Evolutionary conservation across 805 yeast genomes (phyloP).

Genomic region (Candida sithepensis): DNA sequence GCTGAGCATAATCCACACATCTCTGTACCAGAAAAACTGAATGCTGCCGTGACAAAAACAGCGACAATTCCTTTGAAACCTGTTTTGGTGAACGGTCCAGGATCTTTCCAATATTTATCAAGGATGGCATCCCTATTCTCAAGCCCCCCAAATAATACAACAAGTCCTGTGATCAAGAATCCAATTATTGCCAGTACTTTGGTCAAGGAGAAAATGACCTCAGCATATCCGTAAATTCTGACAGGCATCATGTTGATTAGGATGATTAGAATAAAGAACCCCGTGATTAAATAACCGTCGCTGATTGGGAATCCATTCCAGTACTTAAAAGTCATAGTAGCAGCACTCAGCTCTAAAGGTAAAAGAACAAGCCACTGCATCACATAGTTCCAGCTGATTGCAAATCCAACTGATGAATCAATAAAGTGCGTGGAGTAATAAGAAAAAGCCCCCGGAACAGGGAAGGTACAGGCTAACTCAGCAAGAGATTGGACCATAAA

Average conservation of each 20-base stretch:
- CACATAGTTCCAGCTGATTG: conserved; percentile 56
- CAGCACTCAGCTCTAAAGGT: conserved; percentile 52
- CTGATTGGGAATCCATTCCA: conserved; percentile 41
- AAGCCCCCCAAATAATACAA: conserved; percentile 46
- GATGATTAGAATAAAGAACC: conserved; percentile 47
- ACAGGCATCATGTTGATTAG: conserved; percentile 52
- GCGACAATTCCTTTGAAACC: conserved; percentile 53
- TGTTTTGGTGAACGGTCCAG: conserved; percentile 36
- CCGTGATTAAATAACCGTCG: conserved; percentile 49
- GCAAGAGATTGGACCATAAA: conserved; percentile 60
- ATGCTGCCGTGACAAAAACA: conserved; percentile 53
- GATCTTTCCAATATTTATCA: conserved; percentile 43
- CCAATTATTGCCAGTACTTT: conserved; percentile 49
- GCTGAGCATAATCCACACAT: conserved; percentile 49
- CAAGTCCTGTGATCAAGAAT: conserved; percentile 51
- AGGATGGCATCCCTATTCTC: conserved; percentile 41
- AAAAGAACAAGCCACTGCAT: conserved; percentile 49
- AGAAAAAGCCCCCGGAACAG: conserved; percentile 61
- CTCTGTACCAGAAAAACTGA: conserved; percentile 53
- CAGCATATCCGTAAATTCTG: conserved; percentile 52
- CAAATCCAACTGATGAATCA: conserved; percentile 61
- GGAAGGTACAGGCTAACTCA: conserved; percentile 58
- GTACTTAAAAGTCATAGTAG: conserved; percentile 49
- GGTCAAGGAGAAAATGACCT: conserved; percentile 44
- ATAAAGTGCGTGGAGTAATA: conserved; percentile 59